Evolutionary conservation across 75 land plant genomes (phyloP).

Genomic region (Larix kaempferi): DNA sequence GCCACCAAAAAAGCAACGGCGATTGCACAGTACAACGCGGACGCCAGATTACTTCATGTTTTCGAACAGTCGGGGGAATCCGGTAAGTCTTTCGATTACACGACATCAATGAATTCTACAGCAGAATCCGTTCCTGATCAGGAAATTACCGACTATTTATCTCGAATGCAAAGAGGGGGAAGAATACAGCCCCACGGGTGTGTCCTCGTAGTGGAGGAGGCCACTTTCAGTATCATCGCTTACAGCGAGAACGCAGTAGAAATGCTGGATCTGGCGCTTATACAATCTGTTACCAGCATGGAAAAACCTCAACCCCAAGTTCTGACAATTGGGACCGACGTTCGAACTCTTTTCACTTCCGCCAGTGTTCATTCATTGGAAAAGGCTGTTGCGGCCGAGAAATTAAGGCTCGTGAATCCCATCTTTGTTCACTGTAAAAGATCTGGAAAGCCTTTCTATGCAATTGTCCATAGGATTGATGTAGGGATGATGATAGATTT

Average conservation of each 20-base stretch:
- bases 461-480: slow-evolving; percentile 92
- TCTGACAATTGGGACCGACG: slow-evolving; percentile 68
- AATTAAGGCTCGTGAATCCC: slow-evolving; percentile 79
- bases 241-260: slow-evolving; percentile 75
- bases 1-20: slow-evolving; percentile 24
- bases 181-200: slow-evolving; percentile 91
- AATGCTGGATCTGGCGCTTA: slow-evolving; percentile 60
- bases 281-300: slow-evolving; percentile 61
- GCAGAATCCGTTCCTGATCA: slow-evolving; percentile 49
- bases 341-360: slow-evolving; percentile 64
- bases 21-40: slow-evolving; percentile 81
- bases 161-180: slow-evolving; percentile 90
- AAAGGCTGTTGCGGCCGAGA: slow-evolving; percentile 63
- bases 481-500: slow-evolving; percentile 93
- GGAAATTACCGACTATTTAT: slow-evolving; percentile 82
- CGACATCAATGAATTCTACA: slow-evolving; percentile 48
- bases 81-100: slow-evolving; percentile 83
- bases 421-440: slow-evolving; percentile 63
- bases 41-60: slow-evolving; percentile 84
- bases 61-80: slow-evolving; percentile 85
- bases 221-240: slow-evolving; percentile 61
- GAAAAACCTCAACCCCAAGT: slow-evolving; percentile 16
- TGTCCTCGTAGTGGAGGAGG: slow-evolving; percentile 75
- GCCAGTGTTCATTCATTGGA: slow-evolving; percentile 52
- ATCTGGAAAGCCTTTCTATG: slow-evolving; percentile 89